Conservation (phyloP, 495 filamentous ascomycete genomes). For the Lasiosphaeria ovina region DNA sequence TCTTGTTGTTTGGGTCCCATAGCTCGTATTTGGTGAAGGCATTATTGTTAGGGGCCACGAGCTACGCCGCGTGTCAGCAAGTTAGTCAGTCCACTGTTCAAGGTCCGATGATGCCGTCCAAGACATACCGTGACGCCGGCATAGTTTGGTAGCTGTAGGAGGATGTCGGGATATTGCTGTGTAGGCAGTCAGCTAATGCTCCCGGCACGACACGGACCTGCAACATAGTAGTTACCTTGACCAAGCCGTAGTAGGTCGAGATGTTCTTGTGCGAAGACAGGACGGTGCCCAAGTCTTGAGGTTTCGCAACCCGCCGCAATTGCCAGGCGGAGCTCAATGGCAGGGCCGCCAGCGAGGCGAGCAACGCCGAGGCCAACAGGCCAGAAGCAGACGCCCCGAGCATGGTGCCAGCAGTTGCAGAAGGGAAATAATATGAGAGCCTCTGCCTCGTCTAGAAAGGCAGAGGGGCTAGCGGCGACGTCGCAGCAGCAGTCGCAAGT, state of each 20-base stretch:
- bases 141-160: constrained; percentile 32
- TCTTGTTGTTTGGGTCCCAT: constrained; percentile 19
- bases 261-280: constrained; percentile 28
- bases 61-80: constrained; percentile 17
- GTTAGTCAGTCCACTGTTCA: neutral
- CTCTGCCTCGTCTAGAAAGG: too few relatives aligned
- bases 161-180: constrained; percentile 37
- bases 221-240: constrained; percentile 27
- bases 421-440: neutral
- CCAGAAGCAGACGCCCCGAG: neutral
- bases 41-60: constrained; percentile 60
- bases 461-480: too few relatives aligned
- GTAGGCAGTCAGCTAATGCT: neutral
- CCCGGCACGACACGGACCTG: constrained; percentile 2
- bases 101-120: neutral
- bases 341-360: neutral
- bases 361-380: neutral
- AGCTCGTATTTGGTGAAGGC: constrained; percentile 48
- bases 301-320: neutral
- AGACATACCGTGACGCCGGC: constrained; percentile 34
- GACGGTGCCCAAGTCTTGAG: constrained; percentile 26
- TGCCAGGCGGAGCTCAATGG: neutral
- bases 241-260: constrained; percentile 33
- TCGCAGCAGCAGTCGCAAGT: too few relatives aligned
- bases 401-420: neutral